Evolutionary conservation across 1,284 basidiomycete genomes (phyloP), one percentile per base, ranked within the genome.

Genomic region (Coniferiporia weirii): DNA sequence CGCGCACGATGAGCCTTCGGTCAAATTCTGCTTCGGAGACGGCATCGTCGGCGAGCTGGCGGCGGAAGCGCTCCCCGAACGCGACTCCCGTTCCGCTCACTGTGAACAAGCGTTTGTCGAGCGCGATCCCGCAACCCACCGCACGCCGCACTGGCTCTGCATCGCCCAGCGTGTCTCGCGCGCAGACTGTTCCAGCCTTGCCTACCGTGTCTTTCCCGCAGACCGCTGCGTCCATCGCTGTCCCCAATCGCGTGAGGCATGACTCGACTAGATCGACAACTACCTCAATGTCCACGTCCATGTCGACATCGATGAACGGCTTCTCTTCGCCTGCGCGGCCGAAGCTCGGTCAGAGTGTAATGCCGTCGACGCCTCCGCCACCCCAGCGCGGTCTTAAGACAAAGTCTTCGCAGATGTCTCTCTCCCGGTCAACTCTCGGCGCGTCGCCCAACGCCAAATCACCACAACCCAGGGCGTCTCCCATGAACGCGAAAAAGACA

Each of bases 61-160:
- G 38, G 40, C 36, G 27, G 2, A 52, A 51, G 34, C 54, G 59
- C 27, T 66, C 65, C 19, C 67, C 66, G 12, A 66, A 67, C 55
- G 66, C 66, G 45, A 68, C 68, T 4, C 66, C 66, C 17, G 47
- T 66, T 15, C 57, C 58, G 12, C 54, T 62, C 27, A 36, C 56
- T 17, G 47, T 53, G 40, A 49, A 54, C 40, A 62, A 63, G 43
- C 63, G 60, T 36, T 57, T 67, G 1, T 63, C 62, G 7, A 64
- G 60, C 51, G 59, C 66, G 35, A 67, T 66, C 19, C 65, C 61
- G 20, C 61, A 19, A 52, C 47, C 44, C 45, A 9, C 38, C 8
- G 40, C 22, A 13, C 52, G 57, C 5, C 56, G 63, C n/a, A 38
- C 59, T 13, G 32, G 35, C 27, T 59, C 61, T n/a, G 56, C 56